These are phyloP conservation scores for barrel medic (Medicago truncatula) DNA, from an alignment of 306 rosid genomes.

Conservation along the genomic window DNA sequence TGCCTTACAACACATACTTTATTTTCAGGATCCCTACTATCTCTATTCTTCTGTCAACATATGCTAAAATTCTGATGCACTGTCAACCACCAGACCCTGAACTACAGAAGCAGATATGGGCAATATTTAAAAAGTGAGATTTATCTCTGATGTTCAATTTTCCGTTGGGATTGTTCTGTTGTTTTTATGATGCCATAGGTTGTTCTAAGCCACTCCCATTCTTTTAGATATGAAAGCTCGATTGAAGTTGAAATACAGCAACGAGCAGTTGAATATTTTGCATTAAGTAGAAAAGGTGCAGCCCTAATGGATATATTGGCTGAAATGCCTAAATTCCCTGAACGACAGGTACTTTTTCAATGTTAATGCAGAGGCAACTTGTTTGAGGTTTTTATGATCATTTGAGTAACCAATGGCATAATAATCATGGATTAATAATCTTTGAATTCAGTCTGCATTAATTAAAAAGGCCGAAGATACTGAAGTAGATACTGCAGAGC, in stretches of 20 bases:
- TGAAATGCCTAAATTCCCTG: constrained; percentile 99
- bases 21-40: constrained; percentile 81
- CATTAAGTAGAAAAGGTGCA: constrained; percentile 93
- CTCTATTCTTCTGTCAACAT: constrained; percentile 94
- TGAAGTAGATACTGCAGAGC: constrained; percentile 94
- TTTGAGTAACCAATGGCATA: constrained; percentile 32
- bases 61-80: constrained; percentile 98
- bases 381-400: constrained; percentile 40
- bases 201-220: constrained; percentile 45
- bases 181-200: constrained; percentile 29
- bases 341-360: constrained; percentile 79
- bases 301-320: constrained; percentile 87
- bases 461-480: constrained; percentile 93
- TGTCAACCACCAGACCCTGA: constrained; percentile 95
- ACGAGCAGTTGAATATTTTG: constrained; percentile 93
- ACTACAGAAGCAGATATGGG: constrained; percentile 95
- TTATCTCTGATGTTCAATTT: constrained; percentile 38
- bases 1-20: constrained; percentile 44
- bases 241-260: constrained; percentile 99
- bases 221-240: constrained; percentile 90
- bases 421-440: constrained; percentile 32
- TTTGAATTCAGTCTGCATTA: constrained; percentile 79
- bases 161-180: constrained; percentile 27
- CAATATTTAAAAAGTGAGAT: constrained; percentile 89
- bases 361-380: constrained; percentile 30